phyloP scores from a whole-genome alignment of 1,284 basidiomycete genomes.

The Porodaedalea pini region DNA sequence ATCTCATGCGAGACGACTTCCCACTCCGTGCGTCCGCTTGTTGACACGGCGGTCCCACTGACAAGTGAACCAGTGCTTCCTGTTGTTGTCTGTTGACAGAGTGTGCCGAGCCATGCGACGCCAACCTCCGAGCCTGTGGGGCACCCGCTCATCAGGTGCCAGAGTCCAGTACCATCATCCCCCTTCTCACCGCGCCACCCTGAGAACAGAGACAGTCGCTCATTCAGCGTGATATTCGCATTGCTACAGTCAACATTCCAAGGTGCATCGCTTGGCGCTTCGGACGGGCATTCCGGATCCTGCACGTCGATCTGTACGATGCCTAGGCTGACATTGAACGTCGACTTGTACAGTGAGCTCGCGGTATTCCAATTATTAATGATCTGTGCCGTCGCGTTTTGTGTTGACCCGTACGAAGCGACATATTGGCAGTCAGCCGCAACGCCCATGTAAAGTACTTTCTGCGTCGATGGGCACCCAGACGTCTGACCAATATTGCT shows the following conservation, averaged over 20 bases:
- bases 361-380: conserved; percentile 78
- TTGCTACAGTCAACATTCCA: conserved; percentile 58
- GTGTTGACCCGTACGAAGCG: conserved; percentile 52
- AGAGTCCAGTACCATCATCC: conserved; percentile 74
- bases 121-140: conserved; percentile 83
- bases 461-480: conserved; percentile 75
- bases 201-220: conserved; percentile 78
- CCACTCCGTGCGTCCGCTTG: conserved; percentile 70
- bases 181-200: conserved; percentile 76
- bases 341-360: conserved; percentile 73
- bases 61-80: conserved; percentile 51
- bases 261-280: conserved; percentile 42
- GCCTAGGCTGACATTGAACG: conserved; percentile 85
- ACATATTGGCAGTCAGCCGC: conserved; percentile 87
- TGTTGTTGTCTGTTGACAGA: conserved; percentile 58
- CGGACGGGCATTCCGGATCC: conserved; percentile 51
- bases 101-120: conserved; percentile 84
- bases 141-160: conserved; percentile 90
- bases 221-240: conserved; percentile 52
- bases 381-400: conserved; percentile 71
- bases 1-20: conserved; percentile 88
- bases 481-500: conserved; percentile 59
- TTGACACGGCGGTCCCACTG: conserved; percentile 84
- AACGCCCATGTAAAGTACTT: conserved; percentile 82
- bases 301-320: conserved; percentile 79